phyloP scores from a whole-genome alignment of 371 early-diverging fungal genomes.

The Mortierella sp. region DNA sequence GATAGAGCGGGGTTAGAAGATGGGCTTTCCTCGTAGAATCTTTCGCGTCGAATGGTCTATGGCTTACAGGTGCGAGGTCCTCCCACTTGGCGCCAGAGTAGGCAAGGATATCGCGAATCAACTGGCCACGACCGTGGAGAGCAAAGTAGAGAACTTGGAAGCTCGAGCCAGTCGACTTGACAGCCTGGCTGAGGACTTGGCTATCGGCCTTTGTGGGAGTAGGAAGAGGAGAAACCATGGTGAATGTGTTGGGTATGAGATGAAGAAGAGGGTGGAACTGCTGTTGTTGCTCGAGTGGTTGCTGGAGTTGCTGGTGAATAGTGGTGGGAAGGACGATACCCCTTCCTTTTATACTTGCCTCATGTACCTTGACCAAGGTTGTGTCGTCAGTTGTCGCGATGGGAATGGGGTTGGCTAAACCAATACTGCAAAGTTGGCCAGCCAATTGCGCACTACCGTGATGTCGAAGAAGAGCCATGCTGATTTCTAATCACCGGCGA shows the following conservation, averaged over 20 bases:
- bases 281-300: not conserved
- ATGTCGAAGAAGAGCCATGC: no score
- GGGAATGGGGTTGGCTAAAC: no score
- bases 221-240: constrained; percentile 21
- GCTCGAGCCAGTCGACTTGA: constrained; percentile 20
- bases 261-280: not conserved
- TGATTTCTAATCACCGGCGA: no score
- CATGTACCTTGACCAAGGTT: no score
- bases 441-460: no score
- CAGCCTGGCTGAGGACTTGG: constrained; percentile 24
- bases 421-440: no score
- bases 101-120: constrained; percentile 32
- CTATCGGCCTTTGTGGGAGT: constrained; percentile 23
- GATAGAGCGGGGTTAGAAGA: no score
- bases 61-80: constrained; percentile 33
- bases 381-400: no score
- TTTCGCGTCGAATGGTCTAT: not conserved
- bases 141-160: constrained; percentile 47
- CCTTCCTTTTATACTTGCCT: no score
- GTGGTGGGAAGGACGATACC: no score
- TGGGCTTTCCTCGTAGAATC: no score
- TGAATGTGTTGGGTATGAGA: constrained; percentile 1
- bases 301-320: no score
- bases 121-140: constrained; percentile 43
- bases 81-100: constrained; percentile 25